phyloP scores from a whole-genome alignment of 2,329 filamentous ascomycete genomes.

The Pyricularia pennisetigena region DNA sequence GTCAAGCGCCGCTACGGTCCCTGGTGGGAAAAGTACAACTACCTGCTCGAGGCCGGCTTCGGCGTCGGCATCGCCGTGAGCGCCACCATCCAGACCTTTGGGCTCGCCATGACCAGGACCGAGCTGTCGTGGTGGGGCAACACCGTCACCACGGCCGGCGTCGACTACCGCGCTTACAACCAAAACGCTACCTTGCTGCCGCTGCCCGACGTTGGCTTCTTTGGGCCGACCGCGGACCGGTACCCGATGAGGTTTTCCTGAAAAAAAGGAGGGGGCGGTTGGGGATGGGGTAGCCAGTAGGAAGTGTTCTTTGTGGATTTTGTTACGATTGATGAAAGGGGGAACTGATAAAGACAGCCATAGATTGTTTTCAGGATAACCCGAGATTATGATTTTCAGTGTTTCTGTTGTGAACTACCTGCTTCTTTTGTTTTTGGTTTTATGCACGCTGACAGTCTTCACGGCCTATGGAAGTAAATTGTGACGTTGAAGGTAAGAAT shows the following conservation, averaged over 20 bases:
- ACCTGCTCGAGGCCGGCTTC: slow-evolving; percentile 30
- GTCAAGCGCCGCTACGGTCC: slow-evolving; percentile 25
- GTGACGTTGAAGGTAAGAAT: no score
- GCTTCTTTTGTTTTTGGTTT: no score
- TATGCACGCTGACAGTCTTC: no score
- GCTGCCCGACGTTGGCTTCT: slow-evolving; percentile 21
- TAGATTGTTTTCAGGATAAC: no score
- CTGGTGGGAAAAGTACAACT: slow-evolving; percentile 38
- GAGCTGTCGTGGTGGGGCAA: slow-evolving; percentile 35
- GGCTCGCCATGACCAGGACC: slow-evolving; percentile 26
- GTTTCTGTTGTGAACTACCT: no score
- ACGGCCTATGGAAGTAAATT: no score
- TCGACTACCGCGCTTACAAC: slow-evolving; percentile 16
- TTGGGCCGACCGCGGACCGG: slow-evolving; percentile 17
- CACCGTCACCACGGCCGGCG: slow-evolving; percentile 25
- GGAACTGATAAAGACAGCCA: no score
- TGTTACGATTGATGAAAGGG: no score
- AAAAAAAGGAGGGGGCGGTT: no score
- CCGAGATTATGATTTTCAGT: no score
- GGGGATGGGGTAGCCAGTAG: no score
- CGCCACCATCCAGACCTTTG: slow-evolving; percentile 32
- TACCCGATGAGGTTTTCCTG: not conserved
- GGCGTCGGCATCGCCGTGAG: slow-evolving; percentile 30
- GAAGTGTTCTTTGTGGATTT: no score
- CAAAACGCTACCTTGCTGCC: slow-evolving; percentile 15